Evolutionary conservation across 805 yeast genomes (phyloP).

Genomic region (Ogataea pignaliae): DNA sequence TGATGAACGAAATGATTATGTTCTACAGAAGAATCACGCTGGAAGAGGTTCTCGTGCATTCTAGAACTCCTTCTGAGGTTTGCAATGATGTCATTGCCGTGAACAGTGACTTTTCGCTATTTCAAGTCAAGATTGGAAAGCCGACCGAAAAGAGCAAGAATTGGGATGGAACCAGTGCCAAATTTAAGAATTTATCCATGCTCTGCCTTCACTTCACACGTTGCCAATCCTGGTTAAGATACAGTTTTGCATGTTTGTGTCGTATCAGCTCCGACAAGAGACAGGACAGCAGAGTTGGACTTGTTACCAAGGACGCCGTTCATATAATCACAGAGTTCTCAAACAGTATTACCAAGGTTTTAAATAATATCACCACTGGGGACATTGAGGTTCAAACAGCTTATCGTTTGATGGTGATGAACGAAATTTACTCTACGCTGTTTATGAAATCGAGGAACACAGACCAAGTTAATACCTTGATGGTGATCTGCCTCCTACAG

Average conservation of each 20-base stretch:
- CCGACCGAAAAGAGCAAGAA: conserved; percentile 33
- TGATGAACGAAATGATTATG: conserved; percentile 38
- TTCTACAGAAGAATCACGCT: conserved; percentile 47
- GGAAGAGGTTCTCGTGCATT: conserved; percentile 55
- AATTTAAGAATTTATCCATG: conserved; percentile 58
- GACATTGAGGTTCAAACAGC: conserved; percentile 23
- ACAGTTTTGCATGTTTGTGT: conserved; percentile 27
- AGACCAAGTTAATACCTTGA: conserved; percentile 34
- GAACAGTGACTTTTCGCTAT: conserved; percentile 33
- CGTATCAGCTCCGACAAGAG: conserved; percentile 34
- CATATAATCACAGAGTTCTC: conserved; percentile 24
- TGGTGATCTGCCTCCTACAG: conserved; percentile 48
- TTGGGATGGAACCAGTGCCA: conserved; percentile 47
- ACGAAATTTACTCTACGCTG: conserved; percentile 22
- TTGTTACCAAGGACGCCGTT: conserved; percentile 25
- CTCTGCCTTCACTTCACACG: conserved; percentile 47
- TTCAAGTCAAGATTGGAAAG: conserved; percentile 40
- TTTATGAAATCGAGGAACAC: conserved; percentile 20
- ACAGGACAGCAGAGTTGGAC: conserved; percentile 34
- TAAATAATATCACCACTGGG: conserved; percentile 15
- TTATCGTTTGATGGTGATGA: conserved; percentile 21
- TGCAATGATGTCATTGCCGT: conserved; percentile 36
- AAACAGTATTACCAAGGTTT: conserved; percentile 11
- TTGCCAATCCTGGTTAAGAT: conserved; percentile 39
- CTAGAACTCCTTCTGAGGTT: conserved; percentile 42